phyloP scores from a whole-genome alignment of 2,329 filamentous ascomycete species.

The Cercospora sesami region DNA sequence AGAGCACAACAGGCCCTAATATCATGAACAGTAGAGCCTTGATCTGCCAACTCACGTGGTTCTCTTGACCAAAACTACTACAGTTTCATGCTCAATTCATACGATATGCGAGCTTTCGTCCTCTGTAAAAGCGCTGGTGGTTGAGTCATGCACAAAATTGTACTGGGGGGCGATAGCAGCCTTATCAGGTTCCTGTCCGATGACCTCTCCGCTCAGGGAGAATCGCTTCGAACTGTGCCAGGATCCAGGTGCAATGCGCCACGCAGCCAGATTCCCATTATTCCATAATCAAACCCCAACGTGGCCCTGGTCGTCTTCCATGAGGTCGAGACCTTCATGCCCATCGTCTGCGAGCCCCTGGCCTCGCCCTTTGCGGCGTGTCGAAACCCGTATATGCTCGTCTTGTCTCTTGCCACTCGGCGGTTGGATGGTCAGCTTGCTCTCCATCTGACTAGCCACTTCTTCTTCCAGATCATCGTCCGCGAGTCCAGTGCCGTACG shows the following conservation, averaged over 20 bases:
- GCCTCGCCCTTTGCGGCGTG: constrained; percentile 23
- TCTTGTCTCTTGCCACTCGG: constrained; percentile 17
- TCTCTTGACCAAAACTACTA: not conserved
- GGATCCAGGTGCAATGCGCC: not conserved
- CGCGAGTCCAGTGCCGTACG: constrained; percentile 1
- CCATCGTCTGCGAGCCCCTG: constrained; percentile 1
- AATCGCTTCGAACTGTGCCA: not conserved
- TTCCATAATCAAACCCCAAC: not conserved
- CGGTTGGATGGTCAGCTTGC: constrained; percentile 29
- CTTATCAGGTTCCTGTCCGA: not conserved
- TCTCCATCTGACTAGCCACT: constrained; percentile 31
- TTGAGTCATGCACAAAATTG: not conserved
- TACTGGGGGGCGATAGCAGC: not conserved
- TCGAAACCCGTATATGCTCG: constrained; percentile 29
- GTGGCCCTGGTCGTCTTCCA: constrained; percentile 19
- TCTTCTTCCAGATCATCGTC: constrained; percentile 25
- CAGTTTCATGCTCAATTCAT: not conserved
- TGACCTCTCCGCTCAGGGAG: not conserved
- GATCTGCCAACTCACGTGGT: not conserved
- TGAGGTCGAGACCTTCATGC: constrained; percentile 15
- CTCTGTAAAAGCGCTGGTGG: not conserved
- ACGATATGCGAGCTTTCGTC: not conserved
- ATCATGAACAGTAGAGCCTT: not conserved
- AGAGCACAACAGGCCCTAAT: not conserved
- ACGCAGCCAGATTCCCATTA: not conserved